Evolutionary conservation across 768 basidiomycete genomes (phyloP).

Genomic region (Tricholoma sp.): DNA sequence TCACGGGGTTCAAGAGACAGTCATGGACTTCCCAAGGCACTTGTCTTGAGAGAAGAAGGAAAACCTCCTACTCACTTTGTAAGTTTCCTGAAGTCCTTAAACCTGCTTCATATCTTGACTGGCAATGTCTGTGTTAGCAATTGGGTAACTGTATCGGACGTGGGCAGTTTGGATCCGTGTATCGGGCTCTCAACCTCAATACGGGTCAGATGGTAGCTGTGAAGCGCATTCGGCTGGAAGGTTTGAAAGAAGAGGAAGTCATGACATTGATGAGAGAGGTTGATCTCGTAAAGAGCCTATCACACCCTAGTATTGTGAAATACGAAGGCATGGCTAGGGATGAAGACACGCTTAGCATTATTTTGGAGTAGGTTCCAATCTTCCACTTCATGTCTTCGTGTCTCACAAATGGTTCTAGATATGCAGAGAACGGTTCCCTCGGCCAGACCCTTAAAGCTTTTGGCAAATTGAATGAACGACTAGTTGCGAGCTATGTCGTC

Average conservation of each 20-base stretch:
- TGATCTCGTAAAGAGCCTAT: constrained; percentile 83
- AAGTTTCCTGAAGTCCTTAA: constrained; percentile 29
- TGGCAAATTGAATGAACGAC: constrained; percentile 86
- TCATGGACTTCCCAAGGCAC: constrained; percentile 56
- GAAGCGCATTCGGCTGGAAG: constrained; percentile 88
- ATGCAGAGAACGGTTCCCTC: constrained; percentile 94
- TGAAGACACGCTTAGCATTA: constrained; percentile 82
- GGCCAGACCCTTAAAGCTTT: constrained; percentile 91
- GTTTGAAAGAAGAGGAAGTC: constrained; percentile 87
- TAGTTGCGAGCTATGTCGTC: constrained; percentile 90
- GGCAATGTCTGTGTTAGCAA: constrained; percentile 55
- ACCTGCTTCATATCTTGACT: background rate
- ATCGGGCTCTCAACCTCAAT: constrained; percentile 88
- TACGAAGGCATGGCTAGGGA: constrained; percentile 96
- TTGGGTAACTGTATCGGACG: constrained; percentile 95
- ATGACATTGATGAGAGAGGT: constrained; percentile 92
- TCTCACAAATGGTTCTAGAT: constrained; percentile 45
- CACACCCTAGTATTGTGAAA: constrained; percentile 94
- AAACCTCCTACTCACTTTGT: constrained; percentile 79
- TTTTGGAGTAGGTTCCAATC: constrained; percentile 74
- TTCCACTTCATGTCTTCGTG: background rate
- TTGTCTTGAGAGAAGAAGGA: constrained; percentile 78
- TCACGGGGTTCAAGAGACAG: constrained; percentile 61
- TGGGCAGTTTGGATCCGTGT: constrained; percentile 96
- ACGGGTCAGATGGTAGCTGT: constrained; percentile 99